Base-by-base conservation (phyloP, 1,139 yeast genomes). In the Groenewaldozyma auringiensis region DNA sequence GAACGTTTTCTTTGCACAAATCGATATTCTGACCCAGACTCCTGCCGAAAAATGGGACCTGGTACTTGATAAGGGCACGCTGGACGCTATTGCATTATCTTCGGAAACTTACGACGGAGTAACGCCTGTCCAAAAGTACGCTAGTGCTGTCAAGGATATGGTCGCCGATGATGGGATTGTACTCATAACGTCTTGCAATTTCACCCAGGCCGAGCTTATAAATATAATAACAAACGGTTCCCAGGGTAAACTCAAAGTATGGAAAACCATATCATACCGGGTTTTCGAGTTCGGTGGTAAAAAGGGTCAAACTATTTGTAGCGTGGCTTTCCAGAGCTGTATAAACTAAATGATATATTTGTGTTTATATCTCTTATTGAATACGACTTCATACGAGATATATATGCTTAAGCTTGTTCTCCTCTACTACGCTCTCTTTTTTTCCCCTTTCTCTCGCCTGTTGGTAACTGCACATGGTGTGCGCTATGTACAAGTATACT, bases 51-150 rank as follows among this genome's bases (percentile, higher is more conserved):
- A 67, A 34, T 88, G 76, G 65, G 95, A 89, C 57, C 64, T 92
- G 3, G 75, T 89, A 2, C 67, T 89, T 37, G 99, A 92, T 64
- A 92, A 92, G 61, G 98, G 99, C 8, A 92, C 99, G 0, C 67
- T 94, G 37, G 99, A 92, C 67, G 98, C 99, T 3, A 92, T 94
- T 52, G 96, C 96, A 0, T 71, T 92, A 42, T 84, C 87, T 58
- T 87, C 83, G 39, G 58, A 79, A 34, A 60, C 57, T 20, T 73
- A 69, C 43, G 60, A 61, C 39, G 61, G 67, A 3, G 66, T 64
- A 3, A 68, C 71, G 21, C 85, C 85, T 1, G 70, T 75, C 56
- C 79, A 83, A 40, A 69, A 76, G 11, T 92, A 92, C 57, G 79
- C 88, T 0, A 54, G 57, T 0, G 79, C 78, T 41, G 79, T 86